These are phyloP conservation scores for Cryptomeria japonica DNA, from an alignment of 75 land plant species.

Conservation along the genomic window DNA sequence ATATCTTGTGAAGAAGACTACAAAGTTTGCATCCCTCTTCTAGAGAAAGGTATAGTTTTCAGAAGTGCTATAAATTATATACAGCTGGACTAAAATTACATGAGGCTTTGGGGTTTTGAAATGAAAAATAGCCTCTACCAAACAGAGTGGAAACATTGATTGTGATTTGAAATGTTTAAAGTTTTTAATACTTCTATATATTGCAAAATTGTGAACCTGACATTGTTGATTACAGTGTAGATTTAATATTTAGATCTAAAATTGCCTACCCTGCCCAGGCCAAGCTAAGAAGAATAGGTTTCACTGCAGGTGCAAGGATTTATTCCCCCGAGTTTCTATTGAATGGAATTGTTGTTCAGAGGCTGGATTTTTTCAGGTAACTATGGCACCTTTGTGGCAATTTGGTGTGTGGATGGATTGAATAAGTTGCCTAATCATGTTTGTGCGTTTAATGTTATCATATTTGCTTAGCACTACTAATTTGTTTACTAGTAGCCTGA, in stretches of 20 bases:
- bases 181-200: not conserved
- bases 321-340: constrained; percentile 75
- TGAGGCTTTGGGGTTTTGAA: not conserved
- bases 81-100: not conserved
- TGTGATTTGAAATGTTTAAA: not conserved
- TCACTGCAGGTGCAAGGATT: constrained; percentile 57
- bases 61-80: not conserved
- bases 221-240: not conserved
- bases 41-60: constrained; percentile 61
- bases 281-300: constrained; percentile 1
- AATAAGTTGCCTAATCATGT: not conserved
- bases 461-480: not conserved
- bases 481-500: not conserved
- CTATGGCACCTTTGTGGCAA: not conserved
- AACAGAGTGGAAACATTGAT: not conserved
- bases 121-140: not conserved
- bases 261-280: too few species aligned
- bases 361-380: constrained; percentile 70
- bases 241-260: constrained; percentile 3
- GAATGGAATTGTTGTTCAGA: constrained; percentile 77
- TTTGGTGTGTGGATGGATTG: not conserved
- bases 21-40: constrained; percentile 51
- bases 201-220: not conserved
- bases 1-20: constrained; percentile 90
- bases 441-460: not conserved